Evolutionary conservation across 352 stramenopile species (phyloP), one percentile per base, ranked within the genome.

Genomic region (Pseudoperonospora humuli): DNA sequence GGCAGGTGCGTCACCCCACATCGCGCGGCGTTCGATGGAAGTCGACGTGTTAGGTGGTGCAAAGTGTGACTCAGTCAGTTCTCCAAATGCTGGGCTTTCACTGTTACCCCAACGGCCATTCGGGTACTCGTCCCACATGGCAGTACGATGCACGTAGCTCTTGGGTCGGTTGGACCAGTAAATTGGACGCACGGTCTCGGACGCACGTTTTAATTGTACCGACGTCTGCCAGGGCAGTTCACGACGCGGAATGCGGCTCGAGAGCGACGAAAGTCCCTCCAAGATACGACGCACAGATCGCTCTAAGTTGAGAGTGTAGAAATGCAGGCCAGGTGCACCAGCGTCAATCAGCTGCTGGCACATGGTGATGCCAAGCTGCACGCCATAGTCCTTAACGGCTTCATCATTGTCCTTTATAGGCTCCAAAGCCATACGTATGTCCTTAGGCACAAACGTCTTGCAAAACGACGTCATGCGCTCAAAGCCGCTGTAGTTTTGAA

Each of bases 131-230:
- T 98, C 94, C 95, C 95, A 99, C 49, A 86, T 84, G 45, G 96
- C 89, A n/a, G 96, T 99, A 36, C 96, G 76, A 61, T 96, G 78
- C 15, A 99, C 69, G 73, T 99, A 99, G 51, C 84, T 97, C 69
- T 97, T 96, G 9, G 95, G 95, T 23, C 96, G 86, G 68, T 99
- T 98, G 8, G 95, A 96, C 96, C 96, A 99, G 60, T 98, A 98
- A 52, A 99, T 99, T 11, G 96, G 96, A 36, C 96, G 89, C 37
- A 98, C 83, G 31, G 60, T 86, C 47, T 92, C 95, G 36, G 83
- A 69, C 13, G 82, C 70, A 40, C 95, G 76, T 48, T 95, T 95
- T 9, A 74, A 79, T 36, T 97, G 67, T 11, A 86, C 81, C 33
- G 87, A 96, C 26, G 92, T 76, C 32, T 92, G 70, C 93, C 95